Evolutionary conservation across 1,284 basidiomycete species (phyloP).

Genomic region (Moesziomyces sp.): DNA sequence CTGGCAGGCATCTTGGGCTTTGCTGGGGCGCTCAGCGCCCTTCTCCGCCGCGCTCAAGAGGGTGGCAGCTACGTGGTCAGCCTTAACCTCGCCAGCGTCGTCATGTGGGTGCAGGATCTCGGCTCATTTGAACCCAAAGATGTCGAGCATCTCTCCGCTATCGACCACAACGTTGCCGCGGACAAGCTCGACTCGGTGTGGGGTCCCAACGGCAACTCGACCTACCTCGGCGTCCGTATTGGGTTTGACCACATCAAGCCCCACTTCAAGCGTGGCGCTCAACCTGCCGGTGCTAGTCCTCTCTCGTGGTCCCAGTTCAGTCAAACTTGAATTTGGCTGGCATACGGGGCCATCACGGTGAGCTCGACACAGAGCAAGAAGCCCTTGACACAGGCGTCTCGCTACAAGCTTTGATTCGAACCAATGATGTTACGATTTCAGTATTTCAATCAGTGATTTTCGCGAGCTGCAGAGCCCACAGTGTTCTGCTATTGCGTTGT

Average conservation of each 20-base stretch:
- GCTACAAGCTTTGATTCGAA: no score
- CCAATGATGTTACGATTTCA: no score
- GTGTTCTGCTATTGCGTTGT: no score
- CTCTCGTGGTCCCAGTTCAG: slow-evolving; percentile 1
- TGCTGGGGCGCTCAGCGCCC: slow-evolving; percentile 1
- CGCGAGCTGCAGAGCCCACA: not conserved
- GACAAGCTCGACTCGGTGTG: not conserved
- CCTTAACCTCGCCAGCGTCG: slow-evolving; percentile 7
- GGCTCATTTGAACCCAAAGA: not conserved
- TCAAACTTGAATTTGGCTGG: no score
- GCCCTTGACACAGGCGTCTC: no score
- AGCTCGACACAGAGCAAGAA: no score
- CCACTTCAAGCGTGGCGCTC: slow-evolving; percentile 1
- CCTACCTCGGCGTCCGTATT: slow-evolving; percentile 1
- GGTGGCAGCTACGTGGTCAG: slow-evolving; percentile 6
- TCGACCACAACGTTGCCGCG: not conserved
- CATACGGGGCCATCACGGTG: no score
- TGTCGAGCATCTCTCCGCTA: slow-evolving; percentile 1
- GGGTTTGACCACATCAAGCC: slow-evolving; percentile 3
- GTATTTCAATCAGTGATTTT: no score
- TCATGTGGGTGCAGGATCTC: slow-evolving; percentile 5
- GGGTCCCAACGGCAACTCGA: slow-evolving; percentile 2
- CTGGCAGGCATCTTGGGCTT: slow-evolving; percentile 3
- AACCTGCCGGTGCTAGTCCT: slow-evolving; percentile 1
- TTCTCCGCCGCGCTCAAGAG: slow-evolving; percentile 1